Evolutionary conservation across 495 filamentous ascomycete genomes (phyloP).

Genomic region (Opeltia flavorubescens): DNA sequence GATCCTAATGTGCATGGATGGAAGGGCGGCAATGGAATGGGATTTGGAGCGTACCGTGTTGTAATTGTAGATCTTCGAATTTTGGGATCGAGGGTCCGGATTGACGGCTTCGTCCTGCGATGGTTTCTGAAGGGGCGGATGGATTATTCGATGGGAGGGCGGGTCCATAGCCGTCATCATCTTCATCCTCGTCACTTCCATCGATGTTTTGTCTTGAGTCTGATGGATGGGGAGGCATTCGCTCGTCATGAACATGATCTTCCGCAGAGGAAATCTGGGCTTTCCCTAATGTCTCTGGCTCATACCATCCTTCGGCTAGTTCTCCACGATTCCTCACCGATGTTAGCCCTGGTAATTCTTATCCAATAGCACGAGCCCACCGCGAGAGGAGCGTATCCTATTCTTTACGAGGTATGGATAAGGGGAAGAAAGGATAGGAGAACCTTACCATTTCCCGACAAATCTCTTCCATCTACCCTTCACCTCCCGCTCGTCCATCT

Average conservation of each 20-base stretch:
- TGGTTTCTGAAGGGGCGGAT: conserved; percentile 3
- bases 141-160: conserved; percentile 40
- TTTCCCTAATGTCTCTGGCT: conserved; percentile 46
- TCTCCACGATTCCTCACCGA: conserved; percentile 73
- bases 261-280: conserved; percentile 22
- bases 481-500: conserved; percentile 52
- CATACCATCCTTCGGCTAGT: conserved; percentile 89
- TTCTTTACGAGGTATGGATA: neutral
- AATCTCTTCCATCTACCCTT: conserved; percentile 92
- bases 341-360: conserved; percentile 23
- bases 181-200: conserved; percentile 34
- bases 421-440: neutral
- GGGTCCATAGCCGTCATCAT: conserved; percentile 62
- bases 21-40: too few relatives aligned
- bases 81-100: conserved; percentile 64
- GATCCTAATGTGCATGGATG: neutral
- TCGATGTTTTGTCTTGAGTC: conserved; percentile 10
- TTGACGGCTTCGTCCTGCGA: conserved; percentile 14
- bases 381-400: neutral
- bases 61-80: conserved; percentile 57
- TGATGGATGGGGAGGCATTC: neutral
- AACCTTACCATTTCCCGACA: conserved; percentile 63
- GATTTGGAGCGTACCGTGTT: conserved; percentile 35
- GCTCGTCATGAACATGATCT: conserved; percentile 7
- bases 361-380: neutral